Evolutionary conservation across 2,329 filamentous ascomycete species (phyloP).

Genomic region (Thielaviopsis ethacetica): DNA sequence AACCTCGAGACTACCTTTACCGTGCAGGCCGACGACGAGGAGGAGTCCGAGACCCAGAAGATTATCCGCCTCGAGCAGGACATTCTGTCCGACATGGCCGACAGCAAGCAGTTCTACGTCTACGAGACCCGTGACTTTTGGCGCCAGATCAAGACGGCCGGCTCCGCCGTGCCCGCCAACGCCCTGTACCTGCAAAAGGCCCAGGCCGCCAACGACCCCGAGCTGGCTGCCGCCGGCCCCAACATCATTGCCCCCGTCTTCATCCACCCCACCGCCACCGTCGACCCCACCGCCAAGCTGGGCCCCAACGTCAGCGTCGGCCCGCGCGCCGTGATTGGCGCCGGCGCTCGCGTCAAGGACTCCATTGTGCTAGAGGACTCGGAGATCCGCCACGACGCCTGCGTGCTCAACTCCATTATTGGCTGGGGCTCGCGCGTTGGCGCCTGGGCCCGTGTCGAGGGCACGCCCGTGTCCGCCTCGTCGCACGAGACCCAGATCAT

Average conservation of each 20-base stretch:
- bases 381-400: conserved; percentile 94
- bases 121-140: conserved; percentile 99
- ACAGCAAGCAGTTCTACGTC: conserved; percentile 96
- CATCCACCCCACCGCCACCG: conserved; percentile 79
- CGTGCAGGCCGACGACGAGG: conserved; percentile 47
- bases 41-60: conserved; percentile 65
- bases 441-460: conserved; percentile 96
- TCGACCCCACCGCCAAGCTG: conserved; percentile 90
- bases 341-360: conserved; percentile 87
- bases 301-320: conserved; percentile 95
- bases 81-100: conserved; percentile 84
- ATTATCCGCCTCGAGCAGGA: conserved; percentile 94
- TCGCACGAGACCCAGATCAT: conserved; percentile 89
- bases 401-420: conserved; percentile 88
- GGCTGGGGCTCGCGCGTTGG: conserved; percentile 93
- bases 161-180: conserved; percentile 90
- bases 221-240: conserved; percentile 67
- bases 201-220: conserved; percentile 44
- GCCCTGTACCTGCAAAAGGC: conserved; percentile 93
- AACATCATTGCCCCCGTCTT: conserved; percentile 86
- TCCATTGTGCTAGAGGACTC: conserved; percentile 87
- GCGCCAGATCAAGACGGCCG: conserved; percentile 99
- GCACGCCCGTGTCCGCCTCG: conserved; percentile 70
- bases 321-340: conserved; percentile 67
- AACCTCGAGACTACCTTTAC: conserved; percentile 59